A percentile compares a stretch with the other conserved stretches of the same genome.
phyloP scores from a whole-genome alignment of 805 yeast species.

The Starmerella etchellsii region DNA sequence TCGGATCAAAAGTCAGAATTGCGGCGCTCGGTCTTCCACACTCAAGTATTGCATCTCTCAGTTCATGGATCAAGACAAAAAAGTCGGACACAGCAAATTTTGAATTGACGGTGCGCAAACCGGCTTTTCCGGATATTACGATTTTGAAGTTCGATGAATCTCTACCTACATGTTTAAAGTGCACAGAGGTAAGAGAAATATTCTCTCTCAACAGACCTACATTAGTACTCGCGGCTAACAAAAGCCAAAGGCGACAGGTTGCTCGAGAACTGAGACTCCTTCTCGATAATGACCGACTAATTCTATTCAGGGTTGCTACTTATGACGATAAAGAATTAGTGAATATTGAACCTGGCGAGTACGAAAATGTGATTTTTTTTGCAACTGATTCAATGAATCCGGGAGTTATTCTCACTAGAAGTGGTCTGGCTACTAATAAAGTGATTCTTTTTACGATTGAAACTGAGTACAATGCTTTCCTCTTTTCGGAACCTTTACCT shows the following conservation, averaged over 20 bases:
- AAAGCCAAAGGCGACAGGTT: not conserved
- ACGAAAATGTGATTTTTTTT: not conserved
- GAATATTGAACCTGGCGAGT: not conserved
- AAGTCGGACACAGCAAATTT: conserved; percentile 54
- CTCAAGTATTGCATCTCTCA: conserved; percentile 64
- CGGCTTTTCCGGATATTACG: conserved; percentile 28
- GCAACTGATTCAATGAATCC: not conserved
- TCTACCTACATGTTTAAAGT: not conserved
- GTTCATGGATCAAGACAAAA: conserved; percentile 72
- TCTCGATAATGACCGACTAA: not conserved
- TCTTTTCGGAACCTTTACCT: conserved; percentile 64
- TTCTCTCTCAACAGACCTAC: not conserved
- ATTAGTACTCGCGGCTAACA: not conserved
- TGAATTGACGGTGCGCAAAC: conserved; percentile 47
- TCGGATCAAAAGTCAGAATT: conserved; percentile 32
- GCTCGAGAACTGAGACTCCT: not conserved
- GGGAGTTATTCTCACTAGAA: conserved; percentile 29
- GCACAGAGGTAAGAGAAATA: not conserved
- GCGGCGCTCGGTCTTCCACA: conserved; percentile 61
- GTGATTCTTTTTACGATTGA: conserved; percentile 50
- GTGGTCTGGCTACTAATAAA: conserved; percentile 24
- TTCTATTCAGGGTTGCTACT: too few relatives aligned
- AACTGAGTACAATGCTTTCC: conserved; percentile 53
- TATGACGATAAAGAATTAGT: not conserved
- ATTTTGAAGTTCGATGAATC: conserved; percentile 46